Evolutionary conservation across 306 rosid genomes (phyloP).

Genomic region (Trichosanthes cucumerina): DNA sequence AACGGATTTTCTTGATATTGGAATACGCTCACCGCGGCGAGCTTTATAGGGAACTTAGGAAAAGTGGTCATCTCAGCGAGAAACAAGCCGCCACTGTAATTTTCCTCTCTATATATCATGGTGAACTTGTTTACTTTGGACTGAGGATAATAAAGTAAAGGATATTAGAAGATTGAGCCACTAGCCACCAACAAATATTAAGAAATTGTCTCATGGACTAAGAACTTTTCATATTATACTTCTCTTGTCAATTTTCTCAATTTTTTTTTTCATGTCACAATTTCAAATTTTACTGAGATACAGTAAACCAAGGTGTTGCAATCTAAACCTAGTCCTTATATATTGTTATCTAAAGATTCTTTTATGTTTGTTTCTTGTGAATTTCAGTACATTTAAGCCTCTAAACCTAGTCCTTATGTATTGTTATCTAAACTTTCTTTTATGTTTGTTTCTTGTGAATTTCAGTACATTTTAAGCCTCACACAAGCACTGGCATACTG

Average conservation of each 20-base stretch:
- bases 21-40: constrained; percentile 86
- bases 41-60: constrained; percentile 53
- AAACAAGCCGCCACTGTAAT: constrained; percentile 64
- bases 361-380: constrained; percentile 9
- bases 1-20: constrained; percentile 67
- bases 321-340: not conserved
- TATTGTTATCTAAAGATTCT: not conserved
- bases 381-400: constrained; percentile 63
- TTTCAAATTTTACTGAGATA: not conserved
- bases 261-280: not conserved
- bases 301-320: not conserved
- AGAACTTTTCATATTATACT: not conserved
- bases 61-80: constrained; percentile 37
- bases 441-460: constrained; percentile 9
- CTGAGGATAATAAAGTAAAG: not conserved
- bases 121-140: not conserved
- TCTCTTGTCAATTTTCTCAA: not conserved
- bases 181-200: not conserved
- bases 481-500: constrained; percentile 77
- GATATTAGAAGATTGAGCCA: not conserved
- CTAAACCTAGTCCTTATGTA: not conserved
- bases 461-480: constrained; percentile 69
- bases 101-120: not conserved
- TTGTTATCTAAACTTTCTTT: not conserved
- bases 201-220: not conserved